phyloP scores from a whole-genome alignment of 352 stramenopile species.

The Pythium periplocum region DNA sequence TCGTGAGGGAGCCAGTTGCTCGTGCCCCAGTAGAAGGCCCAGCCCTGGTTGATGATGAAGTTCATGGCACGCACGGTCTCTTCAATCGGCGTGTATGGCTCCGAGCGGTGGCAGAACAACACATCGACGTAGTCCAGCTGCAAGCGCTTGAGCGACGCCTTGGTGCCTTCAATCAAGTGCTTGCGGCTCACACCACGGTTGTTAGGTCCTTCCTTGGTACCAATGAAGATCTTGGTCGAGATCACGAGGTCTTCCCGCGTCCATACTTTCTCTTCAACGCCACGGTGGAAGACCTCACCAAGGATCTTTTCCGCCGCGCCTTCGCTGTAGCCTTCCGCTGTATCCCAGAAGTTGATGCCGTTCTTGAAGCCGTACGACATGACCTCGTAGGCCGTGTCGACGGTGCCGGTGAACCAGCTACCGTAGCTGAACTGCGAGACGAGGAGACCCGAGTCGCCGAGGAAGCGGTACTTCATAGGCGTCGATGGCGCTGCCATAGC shows the following conservation, averaged over 20 bases:
- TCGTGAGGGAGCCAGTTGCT: slow-evolving; percentile 41
- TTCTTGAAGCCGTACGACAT: slow-evolving; percentile 8
- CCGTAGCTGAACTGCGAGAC: slow-evolving; percentile 16
- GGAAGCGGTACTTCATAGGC: slow-evolving; percentile 22
- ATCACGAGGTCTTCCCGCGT: slow-evolving; percentile 52
- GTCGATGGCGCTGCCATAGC: not conserved
- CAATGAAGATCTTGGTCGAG: slow-evolving; percentile 58
- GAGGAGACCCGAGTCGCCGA: slow-evolving; percentile 20
- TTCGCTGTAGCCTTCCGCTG: slow-evolving; percentile 29
- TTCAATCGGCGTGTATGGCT: slow-evolving; percentile 29
- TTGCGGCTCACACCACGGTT: slow-evolving; percentile 30
- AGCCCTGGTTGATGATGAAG: slow-evolving; percentile 34
- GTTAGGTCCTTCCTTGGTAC: slow-evolving; percentile 19
- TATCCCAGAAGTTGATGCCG: slow-evolving; percentile 64
- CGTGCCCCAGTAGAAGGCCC: slow-evolving; percentile 47
- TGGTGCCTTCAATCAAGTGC: slow-evolving; percentile 44
- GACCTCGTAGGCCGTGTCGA: slow-evolving; percentile 9
- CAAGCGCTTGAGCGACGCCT: slow-evolving; percentile 37
- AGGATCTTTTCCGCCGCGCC: slow-evolving; percentile 32
- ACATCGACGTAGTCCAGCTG: slow-evolving; percentile 39
- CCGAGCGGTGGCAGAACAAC: slow-evolving; percentile 32
- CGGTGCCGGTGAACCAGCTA: slow-evolving; percentile 6
- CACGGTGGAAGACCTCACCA: slow-evolving; percentile 23
- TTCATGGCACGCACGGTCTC: slow-evolving; percentile 50
- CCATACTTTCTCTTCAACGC: slow-evolving; percentile 21